Evolutionary conservation across 1,284 basidiomycete species (phyloP), one percentile per base, ranked within the genome.

Genomic region (Puccinia triticina): DNA sequence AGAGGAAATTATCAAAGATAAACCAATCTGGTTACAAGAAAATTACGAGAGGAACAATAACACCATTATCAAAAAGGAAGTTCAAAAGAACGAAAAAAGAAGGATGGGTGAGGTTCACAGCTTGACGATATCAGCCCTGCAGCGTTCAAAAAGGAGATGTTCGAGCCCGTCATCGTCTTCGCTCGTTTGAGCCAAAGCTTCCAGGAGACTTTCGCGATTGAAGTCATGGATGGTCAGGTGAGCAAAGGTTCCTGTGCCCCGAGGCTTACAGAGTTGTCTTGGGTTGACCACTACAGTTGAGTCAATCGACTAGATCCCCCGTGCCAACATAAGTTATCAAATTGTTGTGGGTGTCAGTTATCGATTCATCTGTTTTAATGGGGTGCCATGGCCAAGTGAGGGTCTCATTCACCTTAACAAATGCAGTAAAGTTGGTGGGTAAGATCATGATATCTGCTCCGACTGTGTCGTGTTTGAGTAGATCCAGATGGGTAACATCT

Each of bases 211-310:
- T 14, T 76, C 83, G 59, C 83, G 82, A 55, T 84, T 83, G 57
- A 85, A 83, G n/a, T 85, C 85, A 37, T 86, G 84, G 50, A 86
- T 84, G 29, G 85, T 85, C 16, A 86, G 76, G 23, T 85, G 82
- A 18, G 85, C 85, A 37, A 84, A 86, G 11, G 86, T 86, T 0
- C 86, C 86, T 0, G 89, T 43, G 89, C 89, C 85, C 91, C 92
- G 29, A 89, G 88, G 76, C 92, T 85, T 85, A 89, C 91, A 0
- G 91, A 92, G 3, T n/a, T 81, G 78, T 50, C 69, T 55, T 1
- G 78, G 78, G 34, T 81, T 81, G 21, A 74, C 69, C 2, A 81
- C 59, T 4, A 81, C 69, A 26, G 69, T 81, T 14, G 78, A 81
- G 32, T 81, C 78, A 26, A 81, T 59, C 12, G 53, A 50, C 78